phyloP scores from a whole-genome alignment of 2,329 filamentous ascomycete species.

The Colletotrichum scovillei region DNA sequence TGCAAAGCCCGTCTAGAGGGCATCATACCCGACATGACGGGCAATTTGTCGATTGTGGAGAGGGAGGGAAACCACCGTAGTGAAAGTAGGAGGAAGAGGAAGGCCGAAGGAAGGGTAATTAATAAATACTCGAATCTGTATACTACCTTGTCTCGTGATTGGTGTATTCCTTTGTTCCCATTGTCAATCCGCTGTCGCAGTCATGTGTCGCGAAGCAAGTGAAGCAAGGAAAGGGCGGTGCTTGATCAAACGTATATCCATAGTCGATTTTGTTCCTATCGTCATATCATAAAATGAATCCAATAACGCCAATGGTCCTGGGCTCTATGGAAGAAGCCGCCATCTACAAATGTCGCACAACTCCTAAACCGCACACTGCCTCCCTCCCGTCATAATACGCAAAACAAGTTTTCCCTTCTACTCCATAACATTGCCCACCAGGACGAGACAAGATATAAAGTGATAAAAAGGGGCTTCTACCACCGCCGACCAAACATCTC shows the following conservation, averaged over 20 bases:
- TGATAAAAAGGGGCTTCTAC: neutral
- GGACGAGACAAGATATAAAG: neutral
- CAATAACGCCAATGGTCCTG: no score
- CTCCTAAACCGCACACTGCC: neutral
- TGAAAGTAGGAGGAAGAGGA: neutral
- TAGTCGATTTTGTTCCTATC: neutral
- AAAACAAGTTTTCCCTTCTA: neutral
- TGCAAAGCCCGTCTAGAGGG: neutral
- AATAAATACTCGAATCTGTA: constrained; percentile 10
- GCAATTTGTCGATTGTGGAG: neutral
- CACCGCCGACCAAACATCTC: constrained; percentile 33
- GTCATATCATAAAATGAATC: neutral
- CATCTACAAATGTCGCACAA: neutral
- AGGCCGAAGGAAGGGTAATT: neutral
- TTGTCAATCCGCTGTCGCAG: neutral
- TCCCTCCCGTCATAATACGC: neutral
- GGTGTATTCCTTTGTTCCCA: neutral
- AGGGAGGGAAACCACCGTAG: neutral
- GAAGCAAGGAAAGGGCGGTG: no score
- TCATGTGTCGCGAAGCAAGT: neutral
- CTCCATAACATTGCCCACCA: neutral
- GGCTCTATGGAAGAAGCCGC: neutral
- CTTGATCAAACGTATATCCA: no score
- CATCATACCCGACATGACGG: neutral
- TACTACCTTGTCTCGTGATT: neutral